A percentile compares a stretch with the other conserved stretches of the same genome.
Conservation (phyloP, 176 grass and related monocot species). For the Dendrocalamus sinicus region DNA sequence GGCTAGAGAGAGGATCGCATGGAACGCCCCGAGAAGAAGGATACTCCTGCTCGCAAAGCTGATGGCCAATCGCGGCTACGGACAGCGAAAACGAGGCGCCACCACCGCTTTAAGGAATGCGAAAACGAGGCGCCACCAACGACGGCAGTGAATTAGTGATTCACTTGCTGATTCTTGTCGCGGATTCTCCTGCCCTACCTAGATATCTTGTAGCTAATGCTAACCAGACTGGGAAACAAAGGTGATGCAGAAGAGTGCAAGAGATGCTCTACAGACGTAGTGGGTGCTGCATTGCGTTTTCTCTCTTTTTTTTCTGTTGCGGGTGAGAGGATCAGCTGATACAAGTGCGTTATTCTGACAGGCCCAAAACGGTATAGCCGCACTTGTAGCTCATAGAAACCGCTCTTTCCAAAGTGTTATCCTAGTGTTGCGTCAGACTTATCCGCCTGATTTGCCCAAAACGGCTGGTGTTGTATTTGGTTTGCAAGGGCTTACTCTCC, state of each 20-base stretch:
- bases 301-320: neutral
- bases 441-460: neutral
- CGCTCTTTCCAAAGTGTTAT: neutral
- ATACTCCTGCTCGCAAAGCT: neutral
- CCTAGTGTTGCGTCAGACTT: neutral
- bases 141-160: neutral
- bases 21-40: neutral
- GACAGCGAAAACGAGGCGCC: neutral
- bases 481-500: no score
- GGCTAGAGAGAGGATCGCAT: no score
- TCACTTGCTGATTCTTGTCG: neutral
- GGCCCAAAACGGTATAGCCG: neutral
- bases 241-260: neutral
- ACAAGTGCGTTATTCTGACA: neutral
- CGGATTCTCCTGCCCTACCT: neutral
- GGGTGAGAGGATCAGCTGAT: neutral
- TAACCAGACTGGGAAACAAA: neutral
- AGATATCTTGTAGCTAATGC: neutral
- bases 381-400: neutral
- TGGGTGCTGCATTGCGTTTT: neutral
- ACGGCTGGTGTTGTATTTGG: no score
- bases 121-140: slow-evolving; percentile 15
- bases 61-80: no score
- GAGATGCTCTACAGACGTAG: neutral
- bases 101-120: neutral